A percentile compares a stretch with the other conserved stretches of the same genome.
phyloP scores from a whole-genome alignment of 768 basidiomycete species.

The Strobilomyces confusus region DNA sequence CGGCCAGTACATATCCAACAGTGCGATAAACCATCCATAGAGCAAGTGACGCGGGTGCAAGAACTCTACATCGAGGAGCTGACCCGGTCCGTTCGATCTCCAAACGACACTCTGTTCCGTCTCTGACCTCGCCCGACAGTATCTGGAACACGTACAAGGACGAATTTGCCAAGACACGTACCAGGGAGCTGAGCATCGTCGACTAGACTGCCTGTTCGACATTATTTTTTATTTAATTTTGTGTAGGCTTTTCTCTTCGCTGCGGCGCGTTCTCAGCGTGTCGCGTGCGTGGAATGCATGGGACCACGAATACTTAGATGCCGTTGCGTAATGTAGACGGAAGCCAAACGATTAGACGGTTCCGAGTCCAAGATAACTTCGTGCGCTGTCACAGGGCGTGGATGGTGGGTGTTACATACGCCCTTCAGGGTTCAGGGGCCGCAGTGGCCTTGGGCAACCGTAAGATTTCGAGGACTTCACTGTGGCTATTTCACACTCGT shows the following conservation, averaged over 20 bases:
- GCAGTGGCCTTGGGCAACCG: too few relatives aligned
- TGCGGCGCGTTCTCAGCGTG: neutral
- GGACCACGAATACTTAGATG: neutral
- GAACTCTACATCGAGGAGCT: constrained; percentile 88
- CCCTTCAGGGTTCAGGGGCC: too few relatives aligned
- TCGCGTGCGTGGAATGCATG: neutral
- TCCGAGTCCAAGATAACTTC: too few relatives aligned
- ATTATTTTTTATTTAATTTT: neutral
- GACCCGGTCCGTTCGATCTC: constrained; percentile 57
- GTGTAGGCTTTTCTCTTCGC: neutral
- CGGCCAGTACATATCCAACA: constrained; percentile 78
- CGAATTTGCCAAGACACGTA: constrained; percentile 80
- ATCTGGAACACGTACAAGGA: constrained; percentile 98
- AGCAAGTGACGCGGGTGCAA: constrained; percentile 77
- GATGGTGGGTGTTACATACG: too few relatives aligned
- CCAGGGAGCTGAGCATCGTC: constrained; percentile 73
- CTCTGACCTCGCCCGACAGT: constrained; percentile 37
- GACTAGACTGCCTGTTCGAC: constrained; percentile 41
- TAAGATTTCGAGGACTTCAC: too few relatives aligned
- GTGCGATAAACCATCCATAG: constrained; percentile 75
- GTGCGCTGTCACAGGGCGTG: too few relatives aligned
- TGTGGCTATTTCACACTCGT: too few relatives aligned
- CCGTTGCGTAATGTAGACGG: too few relatives aligned
- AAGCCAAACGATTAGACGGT: too few relatives aligned
- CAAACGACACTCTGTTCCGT: neutral